Conservation (phyloP, 2,329 filamentous ascomycete species). For the Diaporthe nobilis region DNA sequence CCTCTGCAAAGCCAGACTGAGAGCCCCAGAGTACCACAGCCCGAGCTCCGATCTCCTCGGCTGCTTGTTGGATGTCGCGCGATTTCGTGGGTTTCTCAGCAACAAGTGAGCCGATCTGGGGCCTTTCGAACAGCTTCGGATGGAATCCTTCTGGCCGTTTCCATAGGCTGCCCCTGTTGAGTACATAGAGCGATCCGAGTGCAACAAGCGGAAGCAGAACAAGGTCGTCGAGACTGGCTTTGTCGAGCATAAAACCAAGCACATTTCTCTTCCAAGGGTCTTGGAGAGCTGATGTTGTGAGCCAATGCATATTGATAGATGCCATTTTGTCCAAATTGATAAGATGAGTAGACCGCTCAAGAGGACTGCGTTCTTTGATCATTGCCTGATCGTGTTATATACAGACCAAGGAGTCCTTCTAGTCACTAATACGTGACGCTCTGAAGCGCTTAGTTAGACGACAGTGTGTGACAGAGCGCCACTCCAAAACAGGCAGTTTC, state of each 20-base stretch:
- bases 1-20: not conserved
- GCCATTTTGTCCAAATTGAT: not conserved
- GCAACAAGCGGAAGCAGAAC: not conserved
- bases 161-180: not conserved
- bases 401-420: not conserved
- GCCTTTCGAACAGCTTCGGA: not conserved
- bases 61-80: not conserved
- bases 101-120: not conserved
- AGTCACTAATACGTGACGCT: not conserved
- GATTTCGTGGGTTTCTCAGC: not conserved
- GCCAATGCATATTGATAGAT: not conserved
- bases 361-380: not conserved
- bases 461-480: not conserved
- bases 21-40: not conserved
- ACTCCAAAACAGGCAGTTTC: not conserved
- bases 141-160: not conserved
- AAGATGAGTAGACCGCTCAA: not conserved
- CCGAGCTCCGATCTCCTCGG: not conserved
- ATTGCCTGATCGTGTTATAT: not conserved
- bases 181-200: not conserved
- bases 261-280: not conserved
- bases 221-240: not conserved
- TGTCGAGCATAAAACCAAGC: not conserved
- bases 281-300: not conserved
- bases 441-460: not conserved